Conservation (phyloP, 73 alveolate species). For the Paramecium pentaurelia region DNA sequence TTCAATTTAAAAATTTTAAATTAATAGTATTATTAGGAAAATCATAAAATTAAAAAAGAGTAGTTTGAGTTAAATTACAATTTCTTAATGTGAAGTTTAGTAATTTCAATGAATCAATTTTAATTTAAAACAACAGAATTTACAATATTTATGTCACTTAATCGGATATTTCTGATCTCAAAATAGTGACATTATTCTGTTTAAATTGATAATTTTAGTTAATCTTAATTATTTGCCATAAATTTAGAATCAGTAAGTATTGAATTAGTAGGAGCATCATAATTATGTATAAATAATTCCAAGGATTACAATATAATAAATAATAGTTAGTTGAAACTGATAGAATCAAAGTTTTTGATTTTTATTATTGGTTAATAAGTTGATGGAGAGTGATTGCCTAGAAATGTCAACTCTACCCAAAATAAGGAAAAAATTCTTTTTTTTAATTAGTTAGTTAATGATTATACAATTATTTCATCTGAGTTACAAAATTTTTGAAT, state of each 20-base stretch:
- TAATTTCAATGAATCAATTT: too few species aligned
- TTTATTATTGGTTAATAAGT: not conserved
- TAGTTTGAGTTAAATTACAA: not conserved
- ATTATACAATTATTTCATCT: too few species aligned
- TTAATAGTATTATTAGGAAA: not conserved
- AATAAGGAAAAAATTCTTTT: not conserved
- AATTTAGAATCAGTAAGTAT: not conserved
- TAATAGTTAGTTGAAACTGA: too few species aligned
- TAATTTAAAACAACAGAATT: not conserved
- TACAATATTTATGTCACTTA: not conserved
- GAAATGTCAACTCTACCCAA: not conserved
- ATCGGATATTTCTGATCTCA: not conserved
- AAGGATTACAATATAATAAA: not conserved
- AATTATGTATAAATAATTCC: not conserved
- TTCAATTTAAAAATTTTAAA: not conserved
- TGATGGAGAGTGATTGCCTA: not conserved
- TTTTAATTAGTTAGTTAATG: too few species aligned
- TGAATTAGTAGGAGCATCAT: not conserved
- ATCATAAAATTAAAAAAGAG: too few species aligned
- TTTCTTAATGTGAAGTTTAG: not conserved
- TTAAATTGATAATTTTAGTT: too few species aligned
- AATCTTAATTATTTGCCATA: not conserved
- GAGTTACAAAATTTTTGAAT: not conserved
- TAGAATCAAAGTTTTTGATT: not conserved
- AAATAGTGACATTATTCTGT: not conserved